Conservation (phyloP, 129 eudicot species). For the Flaveria brownii region DNA sequence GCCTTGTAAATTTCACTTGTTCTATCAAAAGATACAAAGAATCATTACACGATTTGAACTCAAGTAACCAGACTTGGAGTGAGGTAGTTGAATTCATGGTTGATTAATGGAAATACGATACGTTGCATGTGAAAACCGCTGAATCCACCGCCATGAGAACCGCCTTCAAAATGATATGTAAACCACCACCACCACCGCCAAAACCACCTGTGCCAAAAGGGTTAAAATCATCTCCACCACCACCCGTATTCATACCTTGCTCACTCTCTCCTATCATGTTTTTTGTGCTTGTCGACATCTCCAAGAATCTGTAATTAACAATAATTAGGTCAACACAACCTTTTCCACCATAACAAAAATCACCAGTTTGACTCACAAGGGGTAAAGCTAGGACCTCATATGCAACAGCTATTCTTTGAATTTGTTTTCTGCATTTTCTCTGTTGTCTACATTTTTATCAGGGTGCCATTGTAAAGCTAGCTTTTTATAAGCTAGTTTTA, state of each 20-base stretch:
- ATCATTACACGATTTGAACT: conserved; percentile 25
- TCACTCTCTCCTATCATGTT: conserved; percentile 85
- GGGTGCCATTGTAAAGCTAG: conserved; percentile 98
- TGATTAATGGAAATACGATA: conserved; percentile 12
- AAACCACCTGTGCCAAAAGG: conserved; percentile 92
- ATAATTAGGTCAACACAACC: neutral
- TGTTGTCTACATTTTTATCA: conserved; percentile 85
- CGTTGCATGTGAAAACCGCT: conserved; percentile 71
- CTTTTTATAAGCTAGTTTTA: conserved; percentile 85
- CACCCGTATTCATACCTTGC: conserved; percentile 80
- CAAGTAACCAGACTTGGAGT: conserved; percentile 6
- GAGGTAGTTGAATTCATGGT: conserved; percentile 28
- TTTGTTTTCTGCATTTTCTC: conserved; percentile 88
- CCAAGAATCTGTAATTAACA: conserved; percentile 34
- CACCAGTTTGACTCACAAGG: conserved; percentile 1
- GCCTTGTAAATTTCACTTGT: conserved; percentile 14
- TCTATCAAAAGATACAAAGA: conserved; percentile 22
- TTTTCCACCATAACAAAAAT: neutral
- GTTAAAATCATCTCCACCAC: conserved; percentile 83
- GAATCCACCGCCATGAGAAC: conserved; percentile 74
- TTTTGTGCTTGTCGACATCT: conserved; percentile 81
- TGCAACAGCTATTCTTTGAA: conserved; percentile 95
- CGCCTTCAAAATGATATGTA: conserved; percentile 94
- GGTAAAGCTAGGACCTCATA: conserved; percentile 63
- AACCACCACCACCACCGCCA: conserved; percentile 74